Conservation (phyloP, 371 early-diverging fungal genomes). For the Catenaria anguillulae region DNA sequence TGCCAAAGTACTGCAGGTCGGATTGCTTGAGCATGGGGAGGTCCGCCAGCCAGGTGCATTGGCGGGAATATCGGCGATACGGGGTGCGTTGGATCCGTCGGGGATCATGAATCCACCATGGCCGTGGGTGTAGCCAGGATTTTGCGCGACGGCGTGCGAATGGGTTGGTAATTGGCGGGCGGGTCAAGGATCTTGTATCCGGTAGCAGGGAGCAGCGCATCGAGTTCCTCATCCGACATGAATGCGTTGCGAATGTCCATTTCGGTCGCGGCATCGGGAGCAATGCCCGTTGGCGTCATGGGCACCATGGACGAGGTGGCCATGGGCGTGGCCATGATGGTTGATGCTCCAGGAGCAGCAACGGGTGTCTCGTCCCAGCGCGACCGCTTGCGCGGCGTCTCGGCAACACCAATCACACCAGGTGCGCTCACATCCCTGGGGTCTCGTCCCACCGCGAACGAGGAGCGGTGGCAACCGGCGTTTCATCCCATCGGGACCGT, state of each 20-base stretch:
- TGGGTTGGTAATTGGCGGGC: conserved; percentile 77
- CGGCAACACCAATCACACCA: conserved; percentile 56
- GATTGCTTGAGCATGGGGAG: conserved; percentile 92
- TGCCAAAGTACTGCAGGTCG: conserved; percentile 93
- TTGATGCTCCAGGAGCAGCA: conserved; percentile 42
- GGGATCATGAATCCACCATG: conserved; percentile 85
- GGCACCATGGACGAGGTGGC: conserved; percentile 37
- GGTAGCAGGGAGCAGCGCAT: conserved; percentile 74
- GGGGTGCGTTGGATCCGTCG: conserved; percentile 28
- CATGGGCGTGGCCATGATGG: conserved; percentile 34
- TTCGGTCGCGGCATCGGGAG: conserved; percentile 55
- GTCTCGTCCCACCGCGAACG: conserved; percentile 37
- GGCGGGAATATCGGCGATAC: conserved; percentile 47
- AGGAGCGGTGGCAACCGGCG: conserved; percentile 36
- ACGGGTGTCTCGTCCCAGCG: conserved; percentile 80
- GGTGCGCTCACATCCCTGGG: conserved; percentile 36
- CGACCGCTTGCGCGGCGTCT: conserved; percentile 53
- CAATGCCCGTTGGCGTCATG: conserved; percentile 68
- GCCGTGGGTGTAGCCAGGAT: conserved; percentile 91
- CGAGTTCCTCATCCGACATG: conserved; percentile 81
- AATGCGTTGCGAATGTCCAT: conserved; percentile 72
- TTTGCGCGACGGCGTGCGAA: conserved; percentile 90
- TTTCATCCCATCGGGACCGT: conserved; percentile 71
- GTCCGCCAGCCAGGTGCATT: conserved; percentile 67
- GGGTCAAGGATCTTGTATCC: conserved; percentile 87